Base-by-base conservation (phyloP, 2,329 filamentous ascomycete species). In the Trichoderma koningii region DNA sequence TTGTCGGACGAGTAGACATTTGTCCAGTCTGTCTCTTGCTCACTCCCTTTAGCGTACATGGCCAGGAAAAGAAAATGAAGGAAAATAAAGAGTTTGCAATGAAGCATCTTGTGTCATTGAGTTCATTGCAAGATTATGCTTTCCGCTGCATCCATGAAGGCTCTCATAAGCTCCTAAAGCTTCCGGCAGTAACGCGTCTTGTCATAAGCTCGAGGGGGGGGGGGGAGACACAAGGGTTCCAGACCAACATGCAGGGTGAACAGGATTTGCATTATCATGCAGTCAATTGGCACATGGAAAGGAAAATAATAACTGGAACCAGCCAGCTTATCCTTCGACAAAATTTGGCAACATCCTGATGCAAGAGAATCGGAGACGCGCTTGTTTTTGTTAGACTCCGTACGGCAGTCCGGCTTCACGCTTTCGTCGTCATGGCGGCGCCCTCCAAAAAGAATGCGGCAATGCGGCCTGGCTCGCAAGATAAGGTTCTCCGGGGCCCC, bases 201-300 rank as follows among this genome's bases (percentile, higher is more conserved):
- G 41, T 30, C 30, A 56, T 15, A 19, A 19, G 12, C 34, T 21
- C 10, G 26, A 12, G 21, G 5, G 30, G 15, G 15, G 15, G 21
- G 5, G 30, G 15, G 15, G 15, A 45, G 6, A 45, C 3, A 19
- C 38, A 14, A 41, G 38, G 50, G n/a, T 26, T 21, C 30, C 12
- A 12, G 51, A 63, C 44, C 41, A n/a, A 19, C 55, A 51, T 62
- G 64, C 64, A 62, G 42, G 44, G 60, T 55, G 19, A 19, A 53
- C 17, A 53, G 21, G 30, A 47, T 44, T 62, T 57, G 53, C 62
- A 50, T 38, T 45, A 55, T 64, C 61, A 55, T 65, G 38, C 47
- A 34, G 30, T 26, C 34, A 12, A 38, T 12, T 38, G 34, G 12
- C 34, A 38, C 34, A 38, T 38, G 34, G 34, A 38, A 38, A 34